Evolutionary conservation across 257 asterid species (phyloP), one percentile per base, ranked within the genome.

Genomic region (Penstemon davidsonii): DNA sequence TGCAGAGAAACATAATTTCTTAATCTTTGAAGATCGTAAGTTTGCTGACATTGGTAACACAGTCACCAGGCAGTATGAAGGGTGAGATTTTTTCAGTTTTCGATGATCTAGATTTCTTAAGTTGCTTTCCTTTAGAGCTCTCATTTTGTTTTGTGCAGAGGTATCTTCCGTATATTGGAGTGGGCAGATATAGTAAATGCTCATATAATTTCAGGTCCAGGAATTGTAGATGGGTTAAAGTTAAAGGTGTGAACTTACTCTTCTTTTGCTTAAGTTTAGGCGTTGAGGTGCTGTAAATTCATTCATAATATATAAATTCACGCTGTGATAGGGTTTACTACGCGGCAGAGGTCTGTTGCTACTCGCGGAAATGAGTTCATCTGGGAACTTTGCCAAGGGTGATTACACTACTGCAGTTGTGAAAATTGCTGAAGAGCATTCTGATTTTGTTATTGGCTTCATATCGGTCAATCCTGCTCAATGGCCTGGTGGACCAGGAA

Each of bases 41-140:
- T 93, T 93, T 77, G 97, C 99, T 75, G 99, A 93, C 82, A 93
- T 93, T 83, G 99, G 99, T 62, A 93, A 90, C 85, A 93, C 96
- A 3, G 99, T 88, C 75, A 86, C 92, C 66, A 93, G 90, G 97
- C 99, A 93, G 80, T 91, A 91, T 75, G 99, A 82, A 82, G 89
- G 97, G 99, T 90, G 75, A 78, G 84, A 39, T 19, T 39, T 69
- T 55, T 61, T 68, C 62, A 50, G 60, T 56, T 59, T 77, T 40
- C 42, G 6, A 38, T 8, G 44, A 13, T 7, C 12, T 25, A 69
- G 25, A 13, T 54, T 45, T 59, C 58, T 44, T 73, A 41, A 8
- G 43, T 66, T 69, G 37, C 66, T 74, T 69, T 72, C 12, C 46
- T 41, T 60, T 70, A 80, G 41, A 49, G 60, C 65, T 41, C 67